A percentile compares a stretch with the other conserved stretches of the same genome.
phyloP scores from a whole-genome alignment of 2,329 filamentous ascomycete species.

The Cercospora citrullina region DNA sequence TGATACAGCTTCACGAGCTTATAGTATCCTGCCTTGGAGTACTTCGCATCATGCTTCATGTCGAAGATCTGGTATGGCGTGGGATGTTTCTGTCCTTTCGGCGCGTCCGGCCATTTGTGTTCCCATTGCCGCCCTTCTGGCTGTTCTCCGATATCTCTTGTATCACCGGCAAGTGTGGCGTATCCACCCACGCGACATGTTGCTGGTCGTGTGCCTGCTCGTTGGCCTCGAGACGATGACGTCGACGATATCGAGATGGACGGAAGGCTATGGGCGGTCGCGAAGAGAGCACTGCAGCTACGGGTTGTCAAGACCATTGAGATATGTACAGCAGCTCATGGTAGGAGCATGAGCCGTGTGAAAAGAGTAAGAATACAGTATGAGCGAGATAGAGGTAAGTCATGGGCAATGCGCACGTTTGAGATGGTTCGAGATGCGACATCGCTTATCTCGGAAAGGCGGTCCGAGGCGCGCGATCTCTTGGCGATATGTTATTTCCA shows the following conservation, averaged over 20 bases:
- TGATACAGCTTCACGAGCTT: slow-evolving; percentile 95
- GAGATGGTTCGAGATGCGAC: slow-evolving; percentile 9
- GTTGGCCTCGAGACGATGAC: slow-evolving; percentile 45
- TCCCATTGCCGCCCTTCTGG: slow-evolving; percentile 32
- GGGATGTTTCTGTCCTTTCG: slow-evolving; percentile 50
- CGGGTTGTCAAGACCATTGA: slow-evolving; percentile 42
- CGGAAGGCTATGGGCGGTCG: slow-evolving; percentile 34
- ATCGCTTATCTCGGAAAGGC: neutral
- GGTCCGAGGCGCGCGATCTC: neutral
- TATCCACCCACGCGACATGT: slow-evolving; percentile 29
- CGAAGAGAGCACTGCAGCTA: slow-evolving; percentile 38
- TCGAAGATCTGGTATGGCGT: slow-evolving; percentile 91
- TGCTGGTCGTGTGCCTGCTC: slow-evolving; percentile 36
- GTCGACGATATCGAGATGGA: slow-evolving; percentile 37
- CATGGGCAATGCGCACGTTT: slow-evolving; percentile 2
- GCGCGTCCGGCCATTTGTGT: slow-evolving; percentile 39
- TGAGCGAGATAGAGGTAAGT: neutral
- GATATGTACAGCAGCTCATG: slow-evolving; percentile 24
- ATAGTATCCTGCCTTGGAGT: slow-evolving; percentile 83
- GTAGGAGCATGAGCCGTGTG: slow-evolving; percentile 15
- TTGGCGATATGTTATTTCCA: neutral
- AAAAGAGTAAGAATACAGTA: neutral
- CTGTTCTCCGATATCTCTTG: slow-evolving; percentile 25
- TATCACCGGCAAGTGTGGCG: slow-evolving; percentile 37
- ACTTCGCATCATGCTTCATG: slow-evolving; percentile 61